Conservation (phyloP, 73 alveolate species). For the Paramecium tetraurelia region DNA sequence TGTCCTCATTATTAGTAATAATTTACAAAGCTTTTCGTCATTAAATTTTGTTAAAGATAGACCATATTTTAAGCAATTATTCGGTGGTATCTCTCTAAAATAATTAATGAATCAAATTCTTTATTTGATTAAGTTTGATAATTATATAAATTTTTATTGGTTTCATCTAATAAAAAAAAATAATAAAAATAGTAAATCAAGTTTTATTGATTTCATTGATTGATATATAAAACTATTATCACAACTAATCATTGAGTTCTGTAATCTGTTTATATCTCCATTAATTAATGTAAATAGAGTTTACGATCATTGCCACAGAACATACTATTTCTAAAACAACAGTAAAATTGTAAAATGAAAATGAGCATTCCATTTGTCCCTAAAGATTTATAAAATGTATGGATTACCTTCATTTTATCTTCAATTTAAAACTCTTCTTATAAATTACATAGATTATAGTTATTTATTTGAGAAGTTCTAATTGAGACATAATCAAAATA, state of each 20-base stretch:
- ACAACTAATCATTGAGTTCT: slow-evolving; percentile 39
- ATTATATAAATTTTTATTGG: background rate
- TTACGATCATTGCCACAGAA: slow-evolving; percentile 18
- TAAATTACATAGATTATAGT: slow-evolving; percentile 58
- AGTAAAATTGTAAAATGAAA: slow-evolving; percentile 46
- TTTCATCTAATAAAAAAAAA: too few relatives aligned
- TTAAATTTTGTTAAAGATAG: background rate
- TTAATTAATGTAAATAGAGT: background rate
- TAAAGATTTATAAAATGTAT: background rate
- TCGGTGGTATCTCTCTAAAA: background rate
- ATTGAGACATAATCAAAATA: slow-evolving; percentile 55
- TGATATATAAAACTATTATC: slow-evolving; percentile 16
- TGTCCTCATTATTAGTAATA: background rate
- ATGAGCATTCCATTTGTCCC: slow-evolving; percentile 55
- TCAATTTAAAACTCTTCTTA: slow-evolving; percentile 61
- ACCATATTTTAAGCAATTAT: background rate
- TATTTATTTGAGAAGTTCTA: slow-evolving; percentile 49
- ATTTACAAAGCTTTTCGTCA: background rate
- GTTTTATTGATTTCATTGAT: background rate
- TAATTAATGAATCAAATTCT: background rate
- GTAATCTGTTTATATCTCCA: slow-evolving; percentile 8
- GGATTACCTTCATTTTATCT: slow-evolving; percentile 44
- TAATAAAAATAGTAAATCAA: background rate
- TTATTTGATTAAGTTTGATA: background rate
- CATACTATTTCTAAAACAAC: slow-evolving; percentile 7